Evolutionary conservation across 768 basidiomycete genomes (phyloP).

Genomic region (Lentinula lateritia): DNA sequence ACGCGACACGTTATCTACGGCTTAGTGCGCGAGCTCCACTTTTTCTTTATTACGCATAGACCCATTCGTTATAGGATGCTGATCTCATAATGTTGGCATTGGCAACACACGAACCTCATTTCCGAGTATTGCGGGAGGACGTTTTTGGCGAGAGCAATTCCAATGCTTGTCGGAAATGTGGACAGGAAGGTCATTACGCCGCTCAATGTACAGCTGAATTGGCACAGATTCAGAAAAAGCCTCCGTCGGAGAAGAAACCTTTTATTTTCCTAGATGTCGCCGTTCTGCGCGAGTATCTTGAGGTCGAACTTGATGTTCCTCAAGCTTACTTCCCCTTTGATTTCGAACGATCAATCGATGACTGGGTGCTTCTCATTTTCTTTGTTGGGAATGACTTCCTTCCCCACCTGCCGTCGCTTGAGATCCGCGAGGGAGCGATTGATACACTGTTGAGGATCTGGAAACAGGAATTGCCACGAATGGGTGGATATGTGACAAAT

Average conservation of each 20-base stretch:
- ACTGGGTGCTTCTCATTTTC: constrained; percentile 99
- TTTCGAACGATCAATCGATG: constrained; percentile 96
- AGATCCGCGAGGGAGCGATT: constrained; percentile 99
- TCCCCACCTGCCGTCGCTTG: constrained; percentile 95
- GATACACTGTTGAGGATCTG: constrained; percentile 95
- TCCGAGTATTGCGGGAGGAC: constrained; percentile 95
- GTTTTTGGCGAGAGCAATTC: constrained; percentile 86
- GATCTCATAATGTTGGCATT: constrained; percentile 98
- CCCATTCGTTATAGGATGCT: constrained; percentile 64
- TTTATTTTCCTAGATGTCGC: constrained; percentile 99
- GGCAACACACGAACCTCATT: constrained; percentile 98
- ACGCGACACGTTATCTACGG: constrained; percentile 97
- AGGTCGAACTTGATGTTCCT: constrained; percentile 88
- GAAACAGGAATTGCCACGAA: constrained; percentile 87
- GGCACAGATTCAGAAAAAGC: constrained; percentile 64
- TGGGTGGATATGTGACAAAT: constrained; percentile 97
- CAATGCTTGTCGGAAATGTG: constrained; percentile 85
- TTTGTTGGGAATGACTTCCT: constrained; percentile 99
- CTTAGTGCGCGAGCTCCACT: constrained; percentile 48
- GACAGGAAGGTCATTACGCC: constrained; percentile 92
- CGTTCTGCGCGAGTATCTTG: constrained; percentile 94
- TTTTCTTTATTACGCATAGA: constrained; percentile 3
- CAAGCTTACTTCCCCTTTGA: constrained; percentile 78
- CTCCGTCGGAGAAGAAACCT: constrained; percentile 77
- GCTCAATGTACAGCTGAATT: constrained; percentile 87